Evolutionary conservation across 1,284 basidiomycete species (phyloP).

Genomic region (Moesziomyces sp.): DNA sequence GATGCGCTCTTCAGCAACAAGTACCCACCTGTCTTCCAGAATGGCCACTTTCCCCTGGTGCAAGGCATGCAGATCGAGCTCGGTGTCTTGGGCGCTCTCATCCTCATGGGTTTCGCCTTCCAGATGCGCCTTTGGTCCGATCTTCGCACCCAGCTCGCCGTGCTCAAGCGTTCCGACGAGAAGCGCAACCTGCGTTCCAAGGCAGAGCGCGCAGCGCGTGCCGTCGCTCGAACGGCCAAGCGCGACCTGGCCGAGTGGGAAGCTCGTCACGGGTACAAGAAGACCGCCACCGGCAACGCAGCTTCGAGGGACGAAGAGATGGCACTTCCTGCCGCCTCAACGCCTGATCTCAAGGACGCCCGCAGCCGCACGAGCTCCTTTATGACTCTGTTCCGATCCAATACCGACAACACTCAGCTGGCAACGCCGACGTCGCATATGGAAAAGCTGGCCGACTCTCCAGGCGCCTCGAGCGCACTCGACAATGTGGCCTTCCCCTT

Average conservation of each 20-base stretch:
- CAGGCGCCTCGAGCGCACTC: conserved; percentile 24
- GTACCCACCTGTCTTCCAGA: conserved; percentile 45
- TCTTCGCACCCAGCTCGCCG: conserved; percentile 79
- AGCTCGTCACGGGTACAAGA: conserved; percentile 76
- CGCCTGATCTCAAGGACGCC: conserved; percentile 13
- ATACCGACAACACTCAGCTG: conserved; percentile 18
- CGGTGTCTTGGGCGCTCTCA: conserved; percentile 81
- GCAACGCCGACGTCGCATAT: conserved; percentile 15
- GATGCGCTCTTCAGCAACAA: conserved; percentile 73
- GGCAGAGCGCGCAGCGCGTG: conserved; percentile 78
- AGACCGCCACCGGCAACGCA: conserved; percentile 20
- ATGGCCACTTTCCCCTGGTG: conserved; percentile 77
- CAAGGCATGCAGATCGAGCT: conserved; percentile 94
- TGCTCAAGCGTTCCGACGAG: conserved; percentile 80
- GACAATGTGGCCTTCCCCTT: conserved; percentile 24
- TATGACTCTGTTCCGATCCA: conserved; percentile 32
- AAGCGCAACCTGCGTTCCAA: conserved; percentile 79
- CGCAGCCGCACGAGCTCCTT: conserved; percentile 34
- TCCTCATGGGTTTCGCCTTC: conserved; percentile 79
- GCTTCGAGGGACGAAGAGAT: conserved; percentile 23
- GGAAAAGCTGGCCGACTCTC: conserved; percentile 27
- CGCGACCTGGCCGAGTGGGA: conserved; percentile 87
- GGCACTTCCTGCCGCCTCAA: conserved; percentile 1
- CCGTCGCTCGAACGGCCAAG: conserved; percentile 75
- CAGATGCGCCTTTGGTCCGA: conserved; percentile 78